A percentile compares a stretch with the other conserved stretches of the same genome.
These are phyloP conservation scores for Starmerella vitae DNA, from an alignment of 805 yeast genomes.

Conservation along the genomic window DNA sequence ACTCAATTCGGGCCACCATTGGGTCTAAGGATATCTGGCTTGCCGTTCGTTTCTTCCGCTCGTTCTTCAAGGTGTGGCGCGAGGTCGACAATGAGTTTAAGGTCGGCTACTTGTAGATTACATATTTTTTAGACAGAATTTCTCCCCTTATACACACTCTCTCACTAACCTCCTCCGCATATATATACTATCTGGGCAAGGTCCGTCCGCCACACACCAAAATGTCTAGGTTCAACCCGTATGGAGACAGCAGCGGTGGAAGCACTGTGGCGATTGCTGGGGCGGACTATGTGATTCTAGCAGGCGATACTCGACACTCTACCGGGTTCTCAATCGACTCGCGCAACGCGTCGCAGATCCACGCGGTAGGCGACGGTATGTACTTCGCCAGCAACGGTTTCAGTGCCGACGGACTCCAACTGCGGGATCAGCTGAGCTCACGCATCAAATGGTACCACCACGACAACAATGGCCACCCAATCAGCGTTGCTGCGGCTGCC, in stretches of 20 bases:
- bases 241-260: constrained; percentile 59
- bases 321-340: constrained; percentile 89
- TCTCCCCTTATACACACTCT: no score
- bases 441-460: constrained; percentile 75
- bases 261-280: constrained; percentile 97
- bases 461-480: constrained; percentile 56
- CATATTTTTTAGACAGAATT: no score
- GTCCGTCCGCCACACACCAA: neutral
- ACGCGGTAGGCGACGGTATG: constrained; percentile 75
- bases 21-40: constrained; percentile 68
- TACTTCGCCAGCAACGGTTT: constrained; percentile 90
- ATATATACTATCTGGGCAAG: no score
- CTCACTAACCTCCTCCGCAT: no score
- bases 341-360: constrained; percentile 80
- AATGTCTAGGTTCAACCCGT: constrained; percentile 23
- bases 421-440: constrained; percentile 52
- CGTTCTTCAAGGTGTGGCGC: constrained; percentile 59
- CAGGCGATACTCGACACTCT: constrained; percentile 97
- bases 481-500: constrained; percentile 65
- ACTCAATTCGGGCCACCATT: constrained; percentile 66
- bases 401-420: constrained; percentile 85
- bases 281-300: constrained; percentile 88
- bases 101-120: constrained; percentile 20
- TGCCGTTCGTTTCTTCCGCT: constrained; percentile 57
- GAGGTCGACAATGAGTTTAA: constrained; percentile 30